These are phyloP conservation scores for Coemansia umbellata DNA, from an alignment of 192 early-diverging fungal species.

Conservation along the genomic window DNA sequence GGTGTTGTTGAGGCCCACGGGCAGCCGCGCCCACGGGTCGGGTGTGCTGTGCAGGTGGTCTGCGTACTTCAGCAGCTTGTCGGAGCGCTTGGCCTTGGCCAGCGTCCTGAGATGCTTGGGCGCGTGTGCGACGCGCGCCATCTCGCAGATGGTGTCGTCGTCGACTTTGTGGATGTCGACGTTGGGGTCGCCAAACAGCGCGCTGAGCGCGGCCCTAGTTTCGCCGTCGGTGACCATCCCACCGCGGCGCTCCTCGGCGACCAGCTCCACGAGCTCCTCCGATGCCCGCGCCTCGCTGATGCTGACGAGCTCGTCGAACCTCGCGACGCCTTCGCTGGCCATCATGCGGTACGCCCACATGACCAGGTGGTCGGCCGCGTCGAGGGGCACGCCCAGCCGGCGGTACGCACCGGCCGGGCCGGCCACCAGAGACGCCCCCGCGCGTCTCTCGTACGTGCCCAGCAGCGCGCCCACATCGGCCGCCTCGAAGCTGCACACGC, in stretches of 20 bases:
- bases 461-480: conserved; percentile 7
- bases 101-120: conserved; percentile 20
- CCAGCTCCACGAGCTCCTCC: conserved; percentile 39
- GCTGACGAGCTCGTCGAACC: conserved; percentile 49
- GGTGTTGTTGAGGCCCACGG: conserved; percentile 74
- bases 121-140: conserved; percentile 21
- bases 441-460: conserved; percentile 15
- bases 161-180: conserved; percentile 39
- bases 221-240: conserved; percentile 51
- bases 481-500: background rate
- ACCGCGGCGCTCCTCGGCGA: conserved; percentile 52
- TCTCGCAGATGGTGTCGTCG: conserved; percentile 30
- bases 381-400: conserved; percentile 40
- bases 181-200: conserved; percentile 28
- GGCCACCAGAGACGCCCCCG: background rate
- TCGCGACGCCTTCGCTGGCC: conserved; percentile 42
- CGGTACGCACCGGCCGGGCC: conserved; percentile 13
- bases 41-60: conserved; percentile 12
- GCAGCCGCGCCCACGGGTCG: conserved; percentile 46
- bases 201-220: conserved; percentile 43
- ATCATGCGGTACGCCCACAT: conserved; percentile 53
- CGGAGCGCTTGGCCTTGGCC: conserved; percentile 20
- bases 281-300: conserved; percentile 37
- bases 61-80: conserved; percentile 23
- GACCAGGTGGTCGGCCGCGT: conserved; percentile 49